Evolutionary conservation across 495 filamentous ascomycete species (phyloP).

Genomic region (Daldinia loculata): DNA sequence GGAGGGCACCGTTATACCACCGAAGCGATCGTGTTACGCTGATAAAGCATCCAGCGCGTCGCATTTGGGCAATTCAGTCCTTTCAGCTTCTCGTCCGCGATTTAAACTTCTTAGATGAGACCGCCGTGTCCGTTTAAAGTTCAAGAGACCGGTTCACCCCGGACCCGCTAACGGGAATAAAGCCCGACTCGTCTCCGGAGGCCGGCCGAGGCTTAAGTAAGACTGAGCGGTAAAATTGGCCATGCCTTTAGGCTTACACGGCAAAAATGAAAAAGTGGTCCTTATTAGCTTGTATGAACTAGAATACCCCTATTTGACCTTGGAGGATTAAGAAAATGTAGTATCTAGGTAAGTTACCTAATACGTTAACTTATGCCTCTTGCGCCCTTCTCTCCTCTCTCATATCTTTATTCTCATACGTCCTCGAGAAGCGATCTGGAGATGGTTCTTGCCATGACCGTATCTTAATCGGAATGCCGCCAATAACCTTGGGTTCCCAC

Average conservation of each 20-base stretch:
- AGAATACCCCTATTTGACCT: not conserved
- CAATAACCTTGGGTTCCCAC: constrained; percentile 13
- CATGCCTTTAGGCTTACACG: not conserved
- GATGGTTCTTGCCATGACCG: not conserved
- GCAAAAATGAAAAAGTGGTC: not conserved
- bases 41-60: not conserved
- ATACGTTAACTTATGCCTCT: not conserved
- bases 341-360: not conserved
- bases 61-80: not conserved
- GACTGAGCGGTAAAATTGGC: not conserved
- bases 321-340: not conserved
- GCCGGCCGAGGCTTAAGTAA: not conserved
- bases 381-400: no score
- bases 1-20: not conserved
- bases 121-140: not conserved
- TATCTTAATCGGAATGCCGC: not conserved
- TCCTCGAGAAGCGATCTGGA: not conserved
- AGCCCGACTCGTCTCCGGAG: not conserved
- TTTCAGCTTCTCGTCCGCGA: not conserved
- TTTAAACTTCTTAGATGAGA: constrained; percentile 10
- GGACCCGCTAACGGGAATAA: constrained; percentile 4
- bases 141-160: not conserved
- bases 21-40: not conserved
- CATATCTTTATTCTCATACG: no score
- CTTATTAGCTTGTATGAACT: not conserved